These are phyloP conservation scores for Glonium stellatum DNA, from an alignment of 495 filamentous ascomycete species.

Conservation along the genomic window DNA sequence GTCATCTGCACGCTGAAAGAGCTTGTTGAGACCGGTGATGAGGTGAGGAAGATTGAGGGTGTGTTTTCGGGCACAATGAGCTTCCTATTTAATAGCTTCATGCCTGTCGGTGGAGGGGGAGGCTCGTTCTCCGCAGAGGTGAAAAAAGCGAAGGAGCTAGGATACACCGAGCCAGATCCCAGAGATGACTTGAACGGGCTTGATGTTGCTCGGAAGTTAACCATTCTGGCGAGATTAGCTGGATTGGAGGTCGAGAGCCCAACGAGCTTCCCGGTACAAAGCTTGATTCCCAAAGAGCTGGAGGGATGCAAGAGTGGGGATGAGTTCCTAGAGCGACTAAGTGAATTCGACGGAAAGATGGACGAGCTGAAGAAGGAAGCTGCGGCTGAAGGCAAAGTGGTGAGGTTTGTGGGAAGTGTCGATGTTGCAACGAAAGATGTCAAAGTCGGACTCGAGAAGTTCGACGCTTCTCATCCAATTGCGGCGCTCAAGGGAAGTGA, in stretches of 20 bases:
- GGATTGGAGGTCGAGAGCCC: slow-evolving; percentile 71
- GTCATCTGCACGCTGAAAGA: slow-evolving; percentile 88
- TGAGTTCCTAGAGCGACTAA: slow-evolving; percentile 72
- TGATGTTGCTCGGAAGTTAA: slow-evolving; percentile 94
- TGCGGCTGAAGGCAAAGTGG: slow-evolving; percentile 79
- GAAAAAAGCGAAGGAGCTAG: slow-evolving; percentile 81
- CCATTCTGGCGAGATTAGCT: slow-evolving; percentile 77
- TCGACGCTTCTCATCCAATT: slow-evolving; percentile 58
- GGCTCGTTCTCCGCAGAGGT: slow-evolving; percentile 85
- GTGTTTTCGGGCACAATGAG: slow-evolving; percentile 95
- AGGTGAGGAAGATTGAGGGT: slow-evolving; percentile 82
- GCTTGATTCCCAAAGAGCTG: slow-evolving; percentile 75
- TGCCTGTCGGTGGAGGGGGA: slow-evolving; percentile 38
- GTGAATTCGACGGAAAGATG: slow-evolving; percentile 77
- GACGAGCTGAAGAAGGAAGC: slow-evolving; percentile 69
- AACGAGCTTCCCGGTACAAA: slow-evolving; percentile 84
- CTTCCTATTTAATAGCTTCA: slow-evolving; percentile 94
- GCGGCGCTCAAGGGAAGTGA: slow-evolving; percentile 92
- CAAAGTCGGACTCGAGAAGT: slow-evolving; percentile 81
- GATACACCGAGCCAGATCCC: slow-evolving; percentile 95
- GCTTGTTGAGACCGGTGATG: slow-evolving; percentile 80
- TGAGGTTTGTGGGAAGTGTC: slow-evolving; percentile 89
- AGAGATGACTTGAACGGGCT: slow-evolving; percentile 93
- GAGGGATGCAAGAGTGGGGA: slow-evolving; percentile 66
- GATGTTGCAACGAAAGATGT: slow-evolving; percentile 68